phyloP scores from a whole-genome alignment of 2,329 filamentous ascomycete genomes.

The Samsoniella hepiali region DNA sequence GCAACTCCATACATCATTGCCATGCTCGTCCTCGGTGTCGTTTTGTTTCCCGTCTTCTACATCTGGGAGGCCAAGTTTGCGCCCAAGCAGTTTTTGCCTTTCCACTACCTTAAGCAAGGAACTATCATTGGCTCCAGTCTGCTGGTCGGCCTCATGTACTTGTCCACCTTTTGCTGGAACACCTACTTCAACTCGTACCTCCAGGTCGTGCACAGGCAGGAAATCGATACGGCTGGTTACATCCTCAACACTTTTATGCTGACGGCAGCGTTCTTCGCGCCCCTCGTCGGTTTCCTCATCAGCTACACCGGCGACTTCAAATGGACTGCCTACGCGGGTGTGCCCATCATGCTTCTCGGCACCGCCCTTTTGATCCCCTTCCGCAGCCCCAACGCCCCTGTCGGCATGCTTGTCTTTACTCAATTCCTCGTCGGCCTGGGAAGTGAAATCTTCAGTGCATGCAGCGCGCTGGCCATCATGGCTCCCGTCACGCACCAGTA shows the following conservation, averaged over 20 bases:
- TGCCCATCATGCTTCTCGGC: constrained; percentile 41
- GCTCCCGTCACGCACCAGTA: constrained; percentile 53
- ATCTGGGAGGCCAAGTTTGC: constrained; percentile 57
- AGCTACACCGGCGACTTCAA: constrained; percentile 46
- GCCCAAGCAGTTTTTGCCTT: constrained; percentile 55
- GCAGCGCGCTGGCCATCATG: constrained; percentile 55
- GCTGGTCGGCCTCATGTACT: constrained; percentile 38
- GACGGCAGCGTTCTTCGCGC: constrained; percentile 43
- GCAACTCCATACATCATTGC: constrained; percentile 41
- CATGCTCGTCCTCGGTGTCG: no score
- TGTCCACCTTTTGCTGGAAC: constrained; percentile 43
- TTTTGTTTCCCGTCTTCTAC: constrained; percentile 44
- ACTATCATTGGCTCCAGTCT: constrained; percentile 47
- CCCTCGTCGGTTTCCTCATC: constrained; percentile 46
- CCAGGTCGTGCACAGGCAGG: constrained; percentile 41
- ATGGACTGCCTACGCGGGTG: constrained; percentile 39
- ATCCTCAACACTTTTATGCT: constrained; percentile 44
- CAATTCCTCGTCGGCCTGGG: constrained; percentile 54
- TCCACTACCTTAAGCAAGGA: constrained; percentile 45
- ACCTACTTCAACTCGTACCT: constrained; percentile 51
- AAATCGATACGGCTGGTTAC: constrained; percentile 39
- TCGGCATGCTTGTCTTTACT: constrained; percentile 50
- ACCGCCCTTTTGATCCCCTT: constrained; percentile 44
- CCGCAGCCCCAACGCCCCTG: constrained; percentile 34
- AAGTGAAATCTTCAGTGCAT: constrained; percentile 38